Conservation (phyloP, 331 rosid species). For the Saraca asoca region DNA sequence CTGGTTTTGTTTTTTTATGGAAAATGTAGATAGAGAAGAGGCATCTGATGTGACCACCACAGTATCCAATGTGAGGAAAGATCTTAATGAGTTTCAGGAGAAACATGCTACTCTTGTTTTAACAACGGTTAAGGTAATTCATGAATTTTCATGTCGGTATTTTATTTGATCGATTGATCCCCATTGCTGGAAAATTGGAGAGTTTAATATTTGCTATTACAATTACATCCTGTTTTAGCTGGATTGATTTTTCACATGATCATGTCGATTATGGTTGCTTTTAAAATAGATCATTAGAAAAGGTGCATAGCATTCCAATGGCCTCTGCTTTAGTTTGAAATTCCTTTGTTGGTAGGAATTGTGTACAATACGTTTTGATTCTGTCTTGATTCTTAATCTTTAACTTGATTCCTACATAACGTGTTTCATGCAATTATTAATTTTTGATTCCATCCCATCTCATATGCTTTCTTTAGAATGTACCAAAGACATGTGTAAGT, state of each 20-base stretch:
- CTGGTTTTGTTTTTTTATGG: constrained; percentile 5
- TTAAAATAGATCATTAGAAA: not conserved
- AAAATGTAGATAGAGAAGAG: constrained; percentile 65
- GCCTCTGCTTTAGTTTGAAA: not conserved
- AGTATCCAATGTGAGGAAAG: constrained; percentile 81
- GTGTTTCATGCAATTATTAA: constrained; percentile 3
- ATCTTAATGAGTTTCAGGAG: constrained; percentile 97
- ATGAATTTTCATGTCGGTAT: too few relatives aligned
- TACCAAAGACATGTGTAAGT: constrained; percentile 16
- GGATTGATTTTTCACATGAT: not conserved
- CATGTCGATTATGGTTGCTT: not conserved
- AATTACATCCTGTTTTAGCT: not conserved
- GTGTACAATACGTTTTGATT: not conserved
- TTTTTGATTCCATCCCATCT: constrained; percentile 16
- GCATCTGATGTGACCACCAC: constrained; percentile 58
- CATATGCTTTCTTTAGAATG: constrained; percentile 25
- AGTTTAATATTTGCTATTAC: not conserved
- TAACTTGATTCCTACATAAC: not conserved
- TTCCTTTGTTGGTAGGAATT: constrained; percentile 1
- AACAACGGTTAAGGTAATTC: constrained; percentile 78
- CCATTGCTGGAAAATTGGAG: not conserved
- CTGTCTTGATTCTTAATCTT: not conserved
- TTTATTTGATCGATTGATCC: not conserved
- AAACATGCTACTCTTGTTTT: constrained; percentile 88
- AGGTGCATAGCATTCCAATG: not conserved